Conservation (phyloP, 2,329 filamentous ascomycete genomes). For the Penicillium griseofulvum region DNA sequence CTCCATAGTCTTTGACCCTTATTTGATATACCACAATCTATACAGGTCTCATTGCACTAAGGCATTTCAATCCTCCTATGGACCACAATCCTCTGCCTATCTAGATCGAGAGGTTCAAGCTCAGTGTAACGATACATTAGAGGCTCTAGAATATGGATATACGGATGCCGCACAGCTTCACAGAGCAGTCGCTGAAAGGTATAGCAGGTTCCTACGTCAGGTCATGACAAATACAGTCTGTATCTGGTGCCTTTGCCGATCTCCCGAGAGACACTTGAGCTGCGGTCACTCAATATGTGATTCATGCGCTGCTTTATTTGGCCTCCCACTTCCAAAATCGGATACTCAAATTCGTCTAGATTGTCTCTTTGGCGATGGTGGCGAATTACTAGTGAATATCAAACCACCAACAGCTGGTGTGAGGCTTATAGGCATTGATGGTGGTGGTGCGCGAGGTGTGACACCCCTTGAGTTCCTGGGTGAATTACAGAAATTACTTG, state of each 20-base stretch:
- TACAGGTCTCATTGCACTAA: constrained; percentile 3
- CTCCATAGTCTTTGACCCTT: constrained; percentile 2
- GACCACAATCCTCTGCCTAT: neutral
- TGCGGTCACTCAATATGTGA: constrained; percentile 8
- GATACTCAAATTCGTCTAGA: neutral
- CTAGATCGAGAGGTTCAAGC: constrained; percentile 7
- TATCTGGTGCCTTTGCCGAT: constrained; percentile 6
- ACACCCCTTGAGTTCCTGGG: constrained; percentile 9
- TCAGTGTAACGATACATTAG: constrained; percentile 3
- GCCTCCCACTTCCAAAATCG: neutral
- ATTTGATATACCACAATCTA: neutral
- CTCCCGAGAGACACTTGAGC: constrained; percentile 8
- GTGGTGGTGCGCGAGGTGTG: constrained; percentile 5
- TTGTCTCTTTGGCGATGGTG: neutral
- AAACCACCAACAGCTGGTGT: constrained; percentile 10
- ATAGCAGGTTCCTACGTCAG: neutral
- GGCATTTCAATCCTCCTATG: constrained; percentile 4
- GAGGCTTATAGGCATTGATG: constrained; percentile 7
- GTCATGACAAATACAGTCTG: constrained; percentile 5
- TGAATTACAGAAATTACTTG: constrained; percentile 8
- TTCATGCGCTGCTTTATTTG: neutral
- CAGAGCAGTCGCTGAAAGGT: neutral
- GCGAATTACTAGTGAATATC: constrained; percentile 3
- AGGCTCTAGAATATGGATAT: constrained; percentile 1
- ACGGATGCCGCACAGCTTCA: neutral